Conservation (phyloP, 441 rosid genomes). For the Flueggea neowawraea region DNA sequence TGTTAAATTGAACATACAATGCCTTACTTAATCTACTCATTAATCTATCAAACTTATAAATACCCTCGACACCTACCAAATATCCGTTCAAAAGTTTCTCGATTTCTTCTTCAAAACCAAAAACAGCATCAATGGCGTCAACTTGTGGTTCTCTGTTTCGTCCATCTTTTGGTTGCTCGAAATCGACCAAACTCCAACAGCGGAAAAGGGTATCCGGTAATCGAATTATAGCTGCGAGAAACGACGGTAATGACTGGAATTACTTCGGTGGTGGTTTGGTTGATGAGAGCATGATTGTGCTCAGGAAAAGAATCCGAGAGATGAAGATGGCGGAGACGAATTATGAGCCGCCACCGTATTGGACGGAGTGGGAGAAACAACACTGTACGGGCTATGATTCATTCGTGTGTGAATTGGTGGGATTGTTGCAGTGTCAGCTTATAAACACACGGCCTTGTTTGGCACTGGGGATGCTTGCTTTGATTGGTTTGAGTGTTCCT, state of each 20-base stretch:
- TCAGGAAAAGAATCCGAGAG: conserved; percentile 64
- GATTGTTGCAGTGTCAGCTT: conserved; percentile 44
- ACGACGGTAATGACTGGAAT: not conserved
- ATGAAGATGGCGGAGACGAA: conserved; percentile 64
- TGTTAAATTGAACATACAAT: too few relatives aligned
- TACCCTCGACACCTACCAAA: too few relatives aligned
- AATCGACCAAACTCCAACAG: too few relatives aligned
- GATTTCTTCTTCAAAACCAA: too few relatives aligned
- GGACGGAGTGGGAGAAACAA: conserved; percentile 84
- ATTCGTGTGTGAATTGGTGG: conserved; percentile 40
- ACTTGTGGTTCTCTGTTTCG: too few relatives aligned
- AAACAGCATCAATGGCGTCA: too few relatives aligned
- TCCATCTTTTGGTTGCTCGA: too few relatives aligned
- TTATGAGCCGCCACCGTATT: conserved; percentile 60
- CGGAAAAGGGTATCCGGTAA: too few relatives aligned
- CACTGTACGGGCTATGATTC: conserved; percentile 46
- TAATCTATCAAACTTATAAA: too few relatives aligned
- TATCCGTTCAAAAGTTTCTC: too few relatives aligned
- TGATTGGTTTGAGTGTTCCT: conserved; percentile 46
- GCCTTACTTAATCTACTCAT: too few relatives aligned
- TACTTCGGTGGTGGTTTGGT: conserved; percentile 35
- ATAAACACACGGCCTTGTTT: conserved; percentile 64
- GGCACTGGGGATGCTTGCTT: conserved; percentile 37
- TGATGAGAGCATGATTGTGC: conserved; percentile 67
- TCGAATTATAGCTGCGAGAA: too few relatives aligned